These are phyloP conservation scores for Rhododendron williamsianum DNA, from an alignment of 148 eudicot species.

Conservation along the genomic window DNA sequence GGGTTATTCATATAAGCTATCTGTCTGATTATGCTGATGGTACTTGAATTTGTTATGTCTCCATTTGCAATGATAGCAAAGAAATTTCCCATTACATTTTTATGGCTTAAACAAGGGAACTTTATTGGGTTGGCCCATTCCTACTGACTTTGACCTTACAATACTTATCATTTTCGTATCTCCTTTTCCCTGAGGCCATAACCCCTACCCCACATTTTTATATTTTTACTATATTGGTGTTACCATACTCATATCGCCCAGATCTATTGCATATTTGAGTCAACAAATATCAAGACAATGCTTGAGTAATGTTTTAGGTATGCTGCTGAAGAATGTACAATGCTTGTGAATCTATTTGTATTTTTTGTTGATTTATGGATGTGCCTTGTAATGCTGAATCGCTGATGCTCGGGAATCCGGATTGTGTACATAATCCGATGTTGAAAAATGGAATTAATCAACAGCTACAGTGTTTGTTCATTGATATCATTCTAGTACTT, in stretches of 20 bases:
- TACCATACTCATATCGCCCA: not conserved
- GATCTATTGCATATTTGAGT: not conserved
- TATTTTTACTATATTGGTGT: not conserved
- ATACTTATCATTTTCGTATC: not conserved
- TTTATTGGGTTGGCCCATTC: not conserved
- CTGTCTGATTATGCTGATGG: not conserved
- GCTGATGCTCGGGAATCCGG: not conserved
- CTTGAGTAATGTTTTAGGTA: not conserved
- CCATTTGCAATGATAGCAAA: not conserved
- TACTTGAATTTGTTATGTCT: not conserved
- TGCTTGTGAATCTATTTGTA: conserved; percentile 1
- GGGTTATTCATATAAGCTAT: not conserved
- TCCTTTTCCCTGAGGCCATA: not conserved
- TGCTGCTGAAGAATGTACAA: not conserved
- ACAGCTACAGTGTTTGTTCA: not conserved
- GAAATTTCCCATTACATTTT: not conserved
- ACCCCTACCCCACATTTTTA: not conserved
- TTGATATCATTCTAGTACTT: not conserved
- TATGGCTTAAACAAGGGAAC: not conserved
- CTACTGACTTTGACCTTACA: not conserved
- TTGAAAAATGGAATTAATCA: not conserved
- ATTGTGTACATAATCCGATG: not conserved
- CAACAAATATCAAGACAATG: not conserved
- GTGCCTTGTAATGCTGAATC: not conserved
- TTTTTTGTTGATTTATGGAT: not conserved